Base-by-base conservation (phyloP, 2,329 filamentous ascomycete species). In the Fusarium neocosmosporiellum region DNA sequence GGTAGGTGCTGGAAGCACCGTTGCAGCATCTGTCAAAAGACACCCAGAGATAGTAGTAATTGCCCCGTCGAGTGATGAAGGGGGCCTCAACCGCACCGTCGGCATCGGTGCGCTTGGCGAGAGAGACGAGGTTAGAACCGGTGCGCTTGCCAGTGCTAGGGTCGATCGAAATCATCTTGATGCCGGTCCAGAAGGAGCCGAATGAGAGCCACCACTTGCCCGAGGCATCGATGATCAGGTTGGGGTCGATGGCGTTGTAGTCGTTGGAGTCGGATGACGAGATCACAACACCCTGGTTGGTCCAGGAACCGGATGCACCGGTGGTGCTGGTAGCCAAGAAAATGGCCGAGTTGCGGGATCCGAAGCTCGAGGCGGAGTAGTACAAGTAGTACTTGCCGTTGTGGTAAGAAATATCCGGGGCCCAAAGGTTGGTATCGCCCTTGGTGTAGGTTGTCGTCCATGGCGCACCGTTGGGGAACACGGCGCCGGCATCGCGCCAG, bases 321-420 rank as follows among this genome's bases (percentile, higher is more conserved):
- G 77, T 80, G 22, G 63, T 62, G 70, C 78, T 80, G 0, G 77
- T 79, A 8, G 79, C 79, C 2, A 80, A 70, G 66, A 80, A 80
- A 46, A 80, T 80, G 13, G 78, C 79, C 5, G 79, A 80, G 18
- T 68, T 73, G 5, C 63, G 67, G 10, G 70, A 65, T 1, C 79
- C 79, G 3, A 81, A 81, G 0, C 74, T 71, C 9, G 79, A 81
- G 2, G 79, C 79, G 0, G 79, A 81, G 72, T 81, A 81, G 77
- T 81, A 81, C 33, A 81, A 53, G 37, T 76, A 80, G 74, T 79
- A 81, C 65, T 75, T 64, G 0, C 75, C 78, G 58, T 80, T 78
- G 31, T 73, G 78, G 69, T 77, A 81, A 1, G 83, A 81, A 7
- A 89, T 85, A 72, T 91, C 89, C 0, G 90, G 90, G 0, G 90